Conservation (phyloP, 163 green algal genomes). For the Scenedesmus sp. region DNA sequence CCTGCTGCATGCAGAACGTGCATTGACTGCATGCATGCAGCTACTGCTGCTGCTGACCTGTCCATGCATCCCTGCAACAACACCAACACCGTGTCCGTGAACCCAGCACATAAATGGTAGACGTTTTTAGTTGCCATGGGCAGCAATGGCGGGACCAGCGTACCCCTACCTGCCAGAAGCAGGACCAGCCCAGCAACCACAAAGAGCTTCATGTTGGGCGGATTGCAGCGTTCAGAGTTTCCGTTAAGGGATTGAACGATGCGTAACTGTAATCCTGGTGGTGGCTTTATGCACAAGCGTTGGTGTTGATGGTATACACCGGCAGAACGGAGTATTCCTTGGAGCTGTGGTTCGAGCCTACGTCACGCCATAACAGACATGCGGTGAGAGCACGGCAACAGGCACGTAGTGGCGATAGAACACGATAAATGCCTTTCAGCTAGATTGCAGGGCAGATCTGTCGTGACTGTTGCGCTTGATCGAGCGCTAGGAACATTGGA, state of each 20-base stretch:
- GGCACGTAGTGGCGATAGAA: neutral
- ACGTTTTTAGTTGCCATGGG: neutral
- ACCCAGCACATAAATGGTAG: neutral
- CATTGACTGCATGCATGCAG: neutral
- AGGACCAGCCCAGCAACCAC: constrained; percentile 10
- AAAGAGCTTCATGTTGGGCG: neutral
- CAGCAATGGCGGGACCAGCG: neutral
- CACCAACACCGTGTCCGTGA: neutral
- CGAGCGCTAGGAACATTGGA: too few species aligned
- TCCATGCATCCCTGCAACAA: neutral
- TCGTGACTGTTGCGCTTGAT: neutral
- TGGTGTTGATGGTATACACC: neutral
- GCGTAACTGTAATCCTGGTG: too few species aligned
- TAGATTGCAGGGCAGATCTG: neutral
- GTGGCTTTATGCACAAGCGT: neutral
- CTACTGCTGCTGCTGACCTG: neutral
- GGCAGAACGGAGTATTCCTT: neutral
- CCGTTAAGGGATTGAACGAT: too few species aligned
- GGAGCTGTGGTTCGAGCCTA: neutral
- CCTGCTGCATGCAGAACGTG: neutral
- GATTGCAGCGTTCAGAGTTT: too few species aligned
- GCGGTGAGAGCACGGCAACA: neutral
- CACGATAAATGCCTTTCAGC: neutral
- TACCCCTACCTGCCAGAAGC: constrained; percentile 3
- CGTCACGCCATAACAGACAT: neutral